Evolutionary conservation across 306 rosid genomes (phyloP), one percentile per base, ranked within the genome.

Genomic region (Rosa persica): DNA sequence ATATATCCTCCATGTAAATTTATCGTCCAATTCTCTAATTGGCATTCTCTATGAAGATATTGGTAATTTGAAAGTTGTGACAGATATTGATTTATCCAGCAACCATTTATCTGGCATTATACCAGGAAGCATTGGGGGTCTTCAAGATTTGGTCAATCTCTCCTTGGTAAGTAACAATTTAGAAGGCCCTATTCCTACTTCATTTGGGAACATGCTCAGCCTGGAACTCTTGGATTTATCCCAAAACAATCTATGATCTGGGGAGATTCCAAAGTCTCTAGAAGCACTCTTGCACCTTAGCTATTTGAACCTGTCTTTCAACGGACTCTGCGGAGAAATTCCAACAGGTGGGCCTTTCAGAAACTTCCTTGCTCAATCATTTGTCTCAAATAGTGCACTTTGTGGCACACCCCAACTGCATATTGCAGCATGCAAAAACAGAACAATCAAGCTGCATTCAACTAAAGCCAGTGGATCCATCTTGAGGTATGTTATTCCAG

Each of bases 291-390:
- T 13, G 17, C 20, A 49, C 4, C 54, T 13, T 5, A 13, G 4
- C 1, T 49, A 49, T 49, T 2, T 49, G 20, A 49, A 49, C 15
- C 1, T 49, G 20, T 49, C 54, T 49, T 49, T 12, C 20, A 49
- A 80, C 42, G 39, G 23, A 16, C 38, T 80, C 4, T 38, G 5
- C 55, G 82, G 85, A 64, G 76, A 73, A 73, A 73, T 82, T 64
- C 82, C 83, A 75, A 57, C 8, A 74, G 66, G 66, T 27, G 80
- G 79, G 8, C 68, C 68, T 39, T 55, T 82, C 34, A 42, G 39
- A 10, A 78, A 46, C 6, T 74, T 78, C 42, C 66, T 80, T 15
- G 15, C 73, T 74, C 43, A 46, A 27, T 83, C 86, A 68, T 83
- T 83, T 73, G 38, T 69, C 23, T 43, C 57, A 39, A 83, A 83